These are phyloP conservation scores for Tilletia walkeri DNA, from an alignment of 1,284 basidiomycete genomes.

Conservation along the genomic window DNA sequence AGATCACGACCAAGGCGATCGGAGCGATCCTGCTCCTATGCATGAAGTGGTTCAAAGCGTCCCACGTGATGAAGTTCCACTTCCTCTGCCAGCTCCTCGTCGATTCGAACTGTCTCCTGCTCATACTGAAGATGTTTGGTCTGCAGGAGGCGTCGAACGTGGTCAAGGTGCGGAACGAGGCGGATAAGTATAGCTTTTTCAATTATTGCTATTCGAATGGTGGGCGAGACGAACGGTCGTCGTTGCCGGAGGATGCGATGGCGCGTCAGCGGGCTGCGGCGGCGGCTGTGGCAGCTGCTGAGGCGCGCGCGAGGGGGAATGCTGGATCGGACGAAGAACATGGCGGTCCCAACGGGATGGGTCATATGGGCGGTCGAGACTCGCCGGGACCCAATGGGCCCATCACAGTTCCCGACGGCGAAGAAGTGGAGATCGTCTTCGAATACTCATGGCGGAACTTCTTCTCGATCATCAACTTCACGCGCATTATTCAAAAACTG, in stretches of 20 bases:
- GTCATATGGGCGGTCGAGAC: slow-evolving; percentile 1
- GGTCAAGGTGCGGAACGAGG: slow-evolving; percentile 84
- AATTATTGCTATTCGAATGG: slow-evolving; percentile 78
- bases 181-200: slow-evolving; percentile 81
- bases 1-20: slow-evolving; percentile 95
- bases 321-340: slow-evolving; percentile 61
- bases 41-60: slow-evolving; percentile 95
- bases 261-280: slow-evolving; percentile 15
- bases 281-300: slow-evolving; percentile 1
- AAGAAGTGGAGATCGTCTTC: slow-evolving; percentile 72
- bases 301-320: slow-evolving; percentile 59
- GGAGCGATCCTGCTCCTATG: slow-evolving; percentile 87
- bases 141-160: slow-evolving; percentile 82
- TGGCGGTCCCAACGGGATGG: neutral
- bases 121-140: slow-evolving; percentile 97
- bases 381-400: slow-evolving; percentile 17
- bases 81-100: slow-evolving; percentile 90
- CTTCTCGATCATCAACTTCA: slow-evolving; percentile 96
- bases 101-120: slow-evolving; percentile 88
- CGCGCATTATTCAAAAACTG: slow-evolving; percentile 95
- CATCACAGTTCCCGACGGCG: slow-evolving; percentile 31
- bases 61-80: slow-evolving; percentile 92
- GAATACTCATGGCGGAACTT: slow-evolving; percentile 99
- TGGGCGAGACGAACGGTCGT: slow-evolving; percentile 34
- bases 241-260: slow-evolving; percentile 56